Conservation (phyloP, 495 filamentous ascomycete species). For the Staphylotrichum tortipilum region DNA sequence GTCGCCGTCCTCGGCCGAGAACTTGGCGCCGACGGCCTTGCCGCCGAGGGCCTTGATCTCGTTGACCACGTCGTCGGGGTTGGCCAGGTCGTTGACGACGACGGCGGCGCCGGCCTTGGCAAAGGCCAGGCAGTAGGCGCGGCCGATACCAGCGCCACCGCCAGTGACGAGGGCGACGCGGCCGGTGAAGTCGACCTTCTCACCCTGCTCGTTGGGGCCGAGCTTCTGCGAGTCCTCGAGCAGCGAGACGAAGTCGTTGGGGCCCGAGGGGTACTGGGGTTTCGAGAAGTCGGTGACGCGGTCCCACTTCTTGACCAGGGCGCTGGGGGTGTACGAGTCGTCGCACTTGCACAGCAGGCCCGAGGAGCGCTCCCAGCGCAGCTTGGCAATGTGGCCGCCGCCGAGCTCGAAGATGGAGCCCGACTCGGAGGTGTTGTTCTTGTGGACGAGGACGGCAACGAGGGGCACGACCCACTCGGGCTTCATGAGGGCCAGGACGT, state of each 20-base stretch:
- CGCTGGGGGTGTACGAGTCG: slow-evolving; percentile 75
- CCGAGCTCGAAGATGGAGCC: slow-evolving; percentile 91
- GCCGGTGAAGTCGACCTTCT: slow-evolving; percentile 79
- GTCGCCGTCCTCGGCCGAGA: slow-evolving; percentile 88
- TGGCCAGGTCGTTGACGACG: slow-evolving; percentile 88
- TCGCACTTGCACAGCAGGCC: slow-evolving; percentile 88
- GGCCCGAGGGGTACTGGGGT: slow-evolving; percentile 75
- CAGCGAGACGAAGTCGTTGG: slow-evolving; percentile 79
- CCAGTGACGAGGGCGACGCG: slow-evolving; percentile 91
- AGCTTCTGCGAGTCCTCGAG: slow-evolving; percentile 81
- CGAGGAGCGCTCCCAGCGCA: slow-evolving; percentile 90
- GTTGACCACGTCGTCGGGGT: slow-evolving; percentile 85
- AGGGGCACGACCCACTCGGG: slow-evolving; percentile 95
- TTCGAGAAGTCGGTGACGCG: slow-evolving; percentile 80
- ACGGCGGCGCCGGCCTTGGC: slow-evolving; percentile 82
- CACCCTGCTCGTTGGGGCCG: slow-evolving; percentile 60
- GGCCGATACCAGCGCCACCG: slow-evolving; percentile 86
- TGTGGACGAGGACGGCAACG: slow-evolving; percentile 82
- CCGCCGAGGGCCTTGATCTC: slow-evolving; percentile 89
- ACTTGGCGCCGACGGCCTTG: slow-evolving; percentile 88
- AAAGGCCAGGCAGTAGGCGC: slow-evolving; percentile 85
- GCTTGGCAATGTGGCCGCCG: slow-evolving; percentile 85
- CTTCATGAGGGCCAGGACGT: slow-evolving; percentile 79
- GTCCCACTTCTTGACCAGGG: slow-evolving; percentile 82
- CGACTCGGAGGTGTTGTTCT: slow-evolving; percentile 74